Conservation (phyloP, 352 stramenopile species). For the Globisporangium paroecandrum region DNA sequence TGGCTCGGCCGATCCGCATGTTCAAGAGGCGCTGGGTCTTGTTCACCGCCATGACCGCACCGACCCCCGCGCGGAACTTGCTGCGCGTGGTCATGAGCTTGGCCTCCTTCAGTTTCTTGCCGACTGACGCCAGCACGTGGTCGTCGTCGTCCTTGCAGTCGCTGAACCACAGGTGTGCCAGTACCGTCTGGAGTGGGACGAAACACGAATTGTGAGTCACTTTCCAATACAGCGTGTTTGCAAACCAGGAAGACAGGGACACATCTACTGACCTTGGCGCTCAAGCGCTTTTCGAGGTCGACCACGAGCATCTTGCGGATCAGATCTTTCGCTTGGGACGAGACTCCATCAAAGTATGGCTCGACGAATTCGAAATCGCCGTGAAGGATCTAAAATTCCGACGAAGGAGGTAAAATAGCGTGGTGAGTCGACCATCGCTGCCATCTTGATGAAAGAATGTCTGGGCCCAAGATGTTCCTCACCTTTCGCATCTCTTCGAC, state of each 20-base stretch:
- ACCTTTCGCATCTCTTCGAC: conserved; percentile 82
- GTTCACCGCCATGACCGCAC: conserved; percentile 70
- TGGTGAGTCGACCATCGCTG: neutral
- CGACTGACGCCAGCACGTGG: conserved; percentile 47
- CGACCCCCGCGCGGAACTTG: conserved; percentile 70
- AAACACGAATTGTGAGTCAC: neutral
- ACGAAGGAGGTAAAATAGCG: neutral
- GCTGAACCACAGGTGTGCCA: conserved; percentile 71
- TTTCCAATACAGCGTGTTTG: neutral
- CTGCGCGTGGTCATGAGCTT: conserved; percentile 48
- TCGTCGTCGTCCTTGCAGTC: conserved; percentile 65
- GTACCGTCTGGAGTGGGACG: conserved; percentile 33
- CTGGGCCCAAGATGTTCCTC: neutral
- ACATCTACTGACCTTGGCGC: conserved; percentile 17
- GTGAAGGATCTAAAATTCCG: conserved; percentile 51
- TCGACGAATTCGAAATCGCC: conserved; percentile 90
- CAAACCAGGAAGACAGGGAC: neutral
- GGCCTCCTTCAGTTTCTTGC: conserved; percentile 73
- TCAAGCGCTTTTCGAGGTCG: conserved; percentile 80
- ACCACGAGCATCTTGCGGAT: conserved; percentile 93
- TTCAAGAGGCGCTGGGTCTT: conserved; percentile 71
- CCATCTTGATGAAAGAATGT: neutral
- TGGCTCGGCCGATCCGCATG: conserved; percentile 24
- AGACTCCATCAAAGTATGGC: conserved; percentile 91
- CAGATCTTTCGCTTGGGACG: conserved; percentile 88